Conservation (phyloP, 371 early-diverging fungal species). For the Mucor plumbeus region DNA sequence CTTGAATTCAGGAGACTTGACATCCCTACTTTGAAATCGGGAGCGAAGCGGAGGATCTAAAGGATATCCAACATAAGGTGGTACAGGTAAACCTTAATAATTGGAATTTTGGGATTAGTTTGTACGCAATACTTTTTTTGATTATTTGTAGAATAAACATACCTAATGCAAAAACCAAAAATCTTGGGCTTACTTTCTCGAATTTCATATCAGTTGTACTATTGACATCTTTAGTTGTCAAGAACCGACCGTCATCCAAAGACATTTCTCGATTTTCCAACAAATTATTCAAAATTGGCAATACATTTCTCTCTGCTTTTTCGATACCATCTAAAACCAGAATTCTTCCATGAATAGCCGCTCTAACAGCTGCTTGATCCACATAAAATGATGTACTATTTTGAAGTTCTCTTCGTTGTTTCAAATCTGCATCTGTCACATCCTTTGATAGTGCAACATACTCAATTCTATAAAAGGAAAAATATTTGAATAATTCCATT, state of each 20-base stretch:
- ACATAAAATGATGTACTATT: constrained; percentile 76
- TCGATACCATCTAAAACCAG: constrained; percentile 84
- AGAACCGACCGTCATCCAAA: constrained; percentile 84
- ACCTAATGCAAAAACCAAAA: constrained; percentile 81
- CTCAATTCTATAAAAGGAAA: constrained; percentile 58
- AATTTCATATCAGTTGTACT: constrained; percentile 62
- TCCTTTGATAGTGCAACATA: constrained; percentile 83
- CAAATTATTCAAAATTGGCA: constrained; percentile 87
- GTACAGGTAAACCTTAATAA: constrained; percentile 69
- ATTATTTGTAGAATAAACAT: neutral
- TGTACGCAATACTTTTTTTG: too few species aligned
- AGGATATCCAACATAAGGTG: constrained; percentile 80
- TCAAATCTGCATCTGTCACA: constrained; percentile 81
- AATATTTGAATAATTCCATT: neutral
- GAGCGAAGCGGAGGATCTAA: constrained; percentile 86
- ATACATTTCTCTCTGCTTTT: constrained; percentile 86
- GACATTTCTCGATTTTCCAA: constrained; percentile 90
- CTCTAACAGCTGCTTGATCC: constrained; percentile 82
- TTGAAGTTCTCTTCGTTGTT: constrained; percentile 82
- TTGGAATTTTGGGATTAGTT: neutral
- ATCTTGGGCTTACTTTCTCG: constrained; percentile 73
- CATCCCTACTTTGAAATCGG: constrained; percentile 77
- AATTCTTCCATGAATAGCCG: constrained; percentile 82
- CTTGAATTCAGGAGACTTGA: constrained; percentile 64
- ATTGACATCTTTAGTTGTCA: constrained; percentile 66